These are phyloP conservation scores for Debaryomycetaceae sp. DNA, from an alignment of 1,139 yeast genomes.

Conservation along the genomic window DNA sequence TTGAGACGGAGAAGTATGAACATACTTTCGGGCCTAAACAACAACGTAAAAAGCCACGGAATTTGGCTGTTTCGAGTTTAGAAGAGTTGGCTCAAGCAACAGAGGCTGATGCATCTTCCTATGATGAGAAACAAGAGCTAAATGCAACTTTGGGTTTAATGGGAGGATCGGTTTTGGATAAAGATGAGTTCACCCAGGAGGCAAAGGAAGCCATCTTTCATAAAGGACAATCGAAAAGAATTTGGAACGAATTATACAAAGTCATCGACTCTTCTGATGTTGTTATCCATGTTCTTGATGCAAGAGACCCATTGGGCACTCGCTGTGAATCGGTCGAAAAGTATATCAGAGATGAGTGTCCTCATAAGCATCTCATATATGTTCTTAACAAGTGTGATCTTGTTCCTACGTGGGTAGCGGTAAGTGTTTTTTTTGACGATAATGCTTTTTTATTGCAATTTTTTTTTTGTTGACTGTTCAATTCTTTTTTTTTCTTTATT, in stretches of 20 bases:
- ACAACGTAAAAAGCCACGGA: constrained; percentile 87
- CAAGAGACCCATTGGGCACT: constrained; percentile 96
- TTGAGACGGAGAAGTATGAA: constrained; percentile 84
- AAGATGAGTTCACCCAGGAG: constrained; percentile 81
- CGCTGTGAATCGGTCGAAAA: constrained; percentile 92
- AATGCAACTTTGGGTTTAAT: constrained; percentile 73
- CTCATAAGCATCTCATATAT: constrained; percentile 93
- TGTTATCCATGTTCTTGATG: constrained; percentile 92
- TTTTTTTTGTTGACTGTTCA: constrained; percentile 8
- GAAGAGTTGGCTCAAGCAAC: constrained; percentile 75
- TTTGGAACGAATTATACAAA: constrained; percentile 96
- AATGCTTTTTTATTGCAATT: constrained; percentile 6
- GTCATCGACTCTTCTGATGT: constrained; percentile 97
- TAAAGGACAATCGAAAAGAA: constrained; percentile 97
- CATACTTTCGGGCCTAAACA: constrained; percentile 92
- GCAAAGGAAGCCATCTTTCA: constrained; percentile 95
- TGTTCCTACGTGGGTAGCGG: constrained; percentile 99
- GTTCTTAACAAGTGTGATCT: constrained; percentile 96
- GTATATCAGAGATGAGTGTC: constrained; percentile 87
- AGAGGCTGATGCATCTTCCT: constrained; percentile 55
- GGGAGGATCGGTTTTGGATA: constrained; percentile 65
- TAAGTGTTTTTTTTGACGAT: constrained; percentile 57
- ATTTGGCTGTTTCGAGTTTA: constrained; percentile 65
- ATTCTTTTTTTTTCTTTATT: constrained; percentile 7
- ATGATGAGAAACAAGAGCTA: constrained; percentile 72